Conservation (phyloP, 2,329 filamentous ascomycete species). For the Ramularia collo-cygni region DNA sequence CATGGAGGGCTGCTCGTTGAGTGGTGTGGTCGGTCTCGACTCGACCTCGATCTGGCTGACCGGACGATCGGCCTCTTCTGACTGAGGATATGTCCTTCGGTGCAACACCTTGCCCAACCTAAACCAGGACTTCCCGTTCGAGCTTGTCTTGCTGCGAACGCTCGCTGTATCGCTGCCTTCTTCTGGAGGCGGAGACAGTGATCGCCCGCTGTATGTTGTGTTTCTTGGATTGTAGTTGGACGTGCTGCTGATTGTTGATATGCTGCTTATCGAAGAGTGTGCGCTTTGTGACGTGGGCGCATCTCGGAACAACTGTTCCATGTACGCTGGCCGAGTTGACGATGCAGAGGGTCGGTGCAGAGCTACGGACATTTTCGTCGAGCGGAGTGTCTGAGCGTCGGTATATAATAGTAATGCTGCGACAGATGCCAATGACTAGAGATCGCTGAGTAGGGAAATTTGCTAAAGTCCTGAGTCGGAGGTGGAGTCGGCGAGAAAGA, state of each 20-base stretch:
- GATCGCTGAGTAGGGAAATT: neutral
- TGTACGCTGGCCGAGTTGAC: slow-evolving; percentile 24
- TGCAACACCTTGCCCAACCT: slow-evolving; percentile 19
- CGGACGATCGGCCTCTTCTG: slow-evolving; percentile 7
- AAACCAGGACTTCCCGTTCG: slow-evolving; percentile 15
- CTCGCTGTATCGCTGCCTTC: slow-evolving; percentile 18
- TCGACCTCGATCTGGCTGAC: neutral
- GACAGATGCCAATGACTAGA: neutral
- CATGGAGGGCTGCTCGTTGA: neutral
- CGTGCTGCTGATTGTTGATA: slow-evolving; percentile 20
- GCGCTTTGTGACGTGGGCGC: slow-evolving; percentile 15
- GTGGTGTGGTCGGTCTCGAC: neutral
- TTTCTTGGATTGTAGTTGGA: slow-evolving; percentile 17
- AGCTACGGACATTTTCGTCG: slow-evolving; percentile 20
- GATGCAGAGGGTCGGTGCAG: slow-evolving; percentile 19
- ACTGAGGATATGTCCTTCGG: slow-evolving; percentile 22
- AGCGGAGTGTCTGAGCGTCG: neutral
- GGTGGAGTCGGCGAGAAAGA: neutral
- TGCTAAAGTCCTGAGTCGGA: neutral
- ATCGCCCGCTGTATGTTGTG: slow-evolving; percentile 14
- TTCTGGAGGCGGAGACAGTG: slow-evolving; percentile 24
- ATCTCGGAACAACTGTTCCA: slow-evolving; percentile 27
- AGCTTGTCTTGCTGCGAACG: slow-evolving; percentile 20
- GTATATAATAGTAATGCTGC: neutral
- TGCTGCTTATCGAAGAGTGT: slow-evolving; percentile 26